These are phyloP conservation scores for Ophiostoma tasmaniense DNA, from an alignment of 2,329 filamentous ascomycete species.

Conservation along the genomic window DNA sequence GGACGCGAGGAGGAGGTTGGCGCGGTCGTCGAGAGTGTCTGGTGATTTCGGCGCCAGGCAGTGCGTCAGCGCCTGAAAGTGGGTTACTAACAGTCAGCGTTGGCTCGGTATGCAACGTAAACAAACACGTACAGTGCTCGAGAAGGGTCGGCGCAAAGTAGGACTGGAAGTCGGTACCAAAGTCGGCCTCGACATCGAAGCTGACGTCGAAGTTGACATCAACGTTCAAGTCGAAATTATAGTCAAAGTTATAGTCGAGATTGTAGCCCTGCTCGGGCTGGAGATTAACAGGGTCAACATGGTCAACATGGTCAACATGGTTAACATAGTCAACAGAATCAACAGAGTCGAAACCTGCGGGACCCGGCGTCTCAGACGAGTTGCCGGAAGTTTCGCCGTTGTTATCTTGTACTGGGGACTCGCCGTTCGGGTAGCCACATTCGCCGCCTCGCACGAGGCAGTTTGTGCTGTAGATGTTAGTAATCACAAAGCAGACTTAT, in stretches of 20 bases:
- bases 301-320: no score
- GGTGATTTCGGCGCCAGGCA: not conserved
- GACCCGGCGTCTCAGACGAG: not conserved
- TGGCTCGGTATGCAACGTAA: not conserved
- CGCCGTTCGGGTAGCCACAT: constrained; percentile 9
- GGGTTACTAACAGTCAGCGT: constrained; percentile 2
- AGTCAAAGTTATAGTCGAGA: not conserved
- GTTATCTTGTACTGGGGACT: not conserved
- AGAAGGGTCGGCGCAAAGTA: not conserved
- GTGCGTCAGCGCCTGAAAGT: constrained; percentile 6
- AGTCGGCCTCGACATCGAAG: not conserved
- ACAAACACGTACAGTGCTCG: not conserved
- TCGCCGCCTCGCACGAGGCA: constrained; percentile 11
- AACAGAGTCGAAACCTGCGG: not conserved
- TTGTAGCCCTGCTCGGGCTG: no score
- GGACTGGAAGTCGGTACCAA: not conserved
- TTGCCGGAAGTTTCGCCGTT: not conserved
- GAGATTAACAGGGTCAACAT: no score
- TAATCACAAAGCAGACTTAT: not conserved
- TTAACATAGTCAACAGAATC: no score
- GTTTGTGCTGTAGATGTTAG: constrained; percentile 10
- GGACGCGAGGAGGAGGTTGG: not conserved
- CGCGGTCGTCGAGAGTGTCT: not conserved
- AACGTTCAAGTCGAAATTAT: not conserved
- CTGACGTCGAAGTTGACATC: not conserved